A percentile compares a stretch with the other conserved stretches of the same genome.
phyloP scores from a whole-genome alignment of 768 basidiomycete genomes.

The Megacollybia marginata region DNA sequence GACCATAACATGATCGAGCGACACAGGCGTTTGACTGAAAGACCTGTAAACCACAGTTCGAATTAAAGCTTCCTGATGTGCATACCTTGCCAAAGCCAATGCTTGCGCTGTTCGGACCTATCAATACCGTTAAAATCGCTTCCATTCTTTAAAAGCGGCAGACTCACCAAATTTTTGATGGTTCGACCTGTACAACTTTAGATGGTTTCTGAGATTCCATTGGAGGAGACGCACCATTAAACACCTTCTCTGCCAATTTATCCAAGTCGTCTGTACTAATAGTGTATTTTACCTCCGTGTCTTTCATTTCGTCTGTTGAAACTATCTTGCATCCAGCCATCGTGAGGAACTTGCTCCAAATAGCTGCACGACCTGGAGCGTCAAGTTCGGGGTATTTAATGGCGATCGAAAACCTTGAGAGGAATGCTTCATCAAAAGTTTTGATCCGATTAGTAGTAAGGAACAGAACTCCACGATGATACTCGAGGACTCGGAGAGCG shows the following conservation, averaged over 20 bases:
- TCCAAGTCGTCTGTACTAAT: conserved; percentile 11
- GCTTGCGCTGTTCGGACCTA: conserved; percentile 19
- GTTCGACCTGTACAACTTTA: conserved; percentile 9
- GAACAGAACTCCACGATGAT: conserved; percentile 30
- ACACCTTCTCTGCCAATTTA: conserved; percentile 14
- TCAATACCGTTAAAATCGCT: too few relatives aligned
- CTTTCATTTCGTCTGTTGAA: background rate
- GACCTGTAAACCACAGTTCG: background rate
- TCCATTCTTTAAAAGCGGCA: too few relatives aligned
- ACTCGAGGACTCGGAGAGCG: conserved; percentile 23
- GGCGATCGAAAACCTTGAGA: conserved; percentile 26
- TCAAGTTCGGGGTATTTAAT: conserved; percentile 21
- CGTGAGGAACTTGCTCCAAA: conserved; percentile 20
- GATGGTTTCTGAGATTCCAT: background rate
- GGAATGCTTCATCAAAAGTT: conserved; percentile 31
- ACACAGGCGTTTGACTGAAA: background rate
- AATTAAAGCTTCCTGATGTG: background rate
- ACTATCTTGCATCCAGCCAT: conserved; percentile 6
- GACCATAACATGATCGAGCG: conserved; percentile 11
- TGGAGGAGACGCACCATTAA: conserved; percentile 14
- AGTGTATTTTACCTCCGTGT: conserved; percentile 6
- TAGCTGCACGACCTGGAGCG: conserved; percentile 8
- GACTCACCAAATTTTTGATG: conserved; percentile 21
- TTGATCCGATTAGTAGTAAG: conserved; percentile 30
- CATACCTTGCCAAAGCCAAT: conserved; percentile 16